Evolutionary conservation across 768 basidiomycete genomes (phyloP).

Genomic region (Leccinum disarticulatum): DNA sequence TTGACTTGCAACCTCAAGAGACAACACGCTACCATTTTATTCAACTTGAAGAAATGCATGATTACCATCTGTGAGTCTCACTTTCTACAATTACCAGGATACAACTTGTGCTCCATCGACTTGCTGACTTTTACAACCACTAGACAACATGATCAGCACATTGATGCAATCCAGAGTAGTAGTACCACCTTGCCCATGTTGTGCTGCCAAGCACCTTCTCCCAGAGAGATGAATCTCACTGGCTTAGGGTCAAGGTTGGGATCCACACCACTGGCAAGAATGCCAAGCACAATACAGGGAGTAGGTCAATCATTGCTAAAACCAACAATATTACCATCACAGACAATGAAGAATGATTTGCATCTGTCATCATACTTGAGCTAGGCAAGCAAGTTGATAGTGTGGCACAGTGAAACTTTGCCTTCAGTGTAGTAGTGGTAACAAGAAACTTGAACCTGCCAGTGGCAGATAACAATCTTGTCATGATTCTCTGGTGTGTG

Average conservation of each 20-base stretch:
- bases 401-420: slow-evolving; percentile 75
- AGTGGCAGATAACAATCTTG: slow-evolving; percentile 86
- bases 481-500: slow-evolving; percentile 93
- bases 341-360: slow-evolving; percentile 88
- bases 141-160: slow-evolving; percentile 87
- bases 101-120: slow-evolving; percentile 78
- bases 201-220: slow-evolving; percentile 93
- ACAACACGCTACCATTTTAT: slow-evolving; percentile 36
- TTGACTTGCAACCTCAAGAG: background rate
- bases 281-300: slow-evolving; percentile 93
- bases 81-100: slow-evolving; percentile 97
- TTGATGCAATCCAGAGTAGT: slow-evolving; percentile 92
- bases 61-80: slow-evolving; percentile 95
- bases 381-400: slow-evolving; percentile 91
- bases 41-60: slow-evolving; percentile 89
- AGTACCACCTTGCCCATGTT: slow-evolving; percentile 88
- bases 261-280: slow-evolving; percentile 76
- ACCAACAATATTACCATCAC: slow-evolving; percentile 98
- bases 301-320: slow-evolving; percentile 96
- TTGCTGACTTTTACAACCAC: slow-evolving; percentile 94
- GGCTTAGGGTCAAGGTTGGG: slow-evolving; percentile 93
- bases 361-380: slow-evolving; percentile 99
- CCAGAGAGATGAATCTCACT: slow-evolving; percentile 88
- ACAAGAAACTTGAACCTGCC: slow-evolving; percentile 78
- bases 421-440: slow-evolving; percentile 79